Evolutionary conservation across 164 flowering plant species (phyloP).

Genomic region (Akebia trifoliata): DNA sequence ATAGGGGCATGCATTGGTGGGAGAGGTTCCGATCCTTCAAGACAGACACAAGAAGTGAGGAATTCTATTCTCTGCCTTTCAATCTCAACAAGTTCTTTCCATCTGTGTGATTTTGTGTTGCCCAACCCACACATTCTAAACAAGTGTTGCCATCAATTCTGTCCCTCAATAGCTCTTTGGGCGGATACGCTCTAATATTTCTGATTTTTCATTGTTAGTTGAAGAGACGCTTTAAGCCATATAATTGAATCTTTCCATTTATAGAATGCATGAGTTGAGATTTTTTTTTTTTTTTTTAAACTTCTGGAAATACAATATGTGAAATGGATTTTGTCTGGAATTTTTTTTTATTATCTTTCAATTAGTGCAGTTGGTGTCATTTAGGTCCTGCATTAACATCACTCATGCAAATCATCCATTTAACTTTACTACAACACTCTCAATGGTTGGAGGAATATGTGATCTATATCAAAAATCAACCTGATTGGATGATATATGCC

Average conservation of each 20-base stretch:
- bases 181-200: background rate
- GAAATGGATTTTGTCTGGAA: slow-evolving; percentile 15
- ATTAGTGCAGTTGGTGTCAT: background rate
- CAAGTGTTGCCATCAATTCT: background rate
- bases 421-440: no score
- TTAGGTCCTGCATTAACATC: no score
- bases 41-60: slow-evolving; percentile 76
- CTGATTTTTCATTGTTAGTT: background rate
- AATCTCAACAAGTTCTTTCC: slow-evolving; percentile 94
- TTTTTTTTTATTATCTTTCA: background rate
- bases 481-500: no score
- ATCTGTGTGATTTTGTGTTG: slow-evolving; percentile 43
- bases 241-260: slow-evolving; percentile 18
- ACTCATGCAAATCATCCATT: no score
- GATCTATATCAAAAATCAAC: no score
- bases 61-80: slow-evolving; percentile 90
- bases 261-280: slow-evolving; percentile 12
- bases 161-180: slow-evolving; percentile 10
- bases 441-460: no score
- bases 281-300: slow-evolving; percentile 10
- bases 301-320: slow-evolving; percentile 25
- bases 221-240: slow-evolving; percentile 9
- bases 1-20: slow-evolving; percentile 96
- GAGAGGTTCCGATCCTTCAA: slow-evolving; percentile 79
- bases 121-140: no score